Conservation (phyloP, 106 monocot species). For the Dactylorhiza incarnata region DNA sequence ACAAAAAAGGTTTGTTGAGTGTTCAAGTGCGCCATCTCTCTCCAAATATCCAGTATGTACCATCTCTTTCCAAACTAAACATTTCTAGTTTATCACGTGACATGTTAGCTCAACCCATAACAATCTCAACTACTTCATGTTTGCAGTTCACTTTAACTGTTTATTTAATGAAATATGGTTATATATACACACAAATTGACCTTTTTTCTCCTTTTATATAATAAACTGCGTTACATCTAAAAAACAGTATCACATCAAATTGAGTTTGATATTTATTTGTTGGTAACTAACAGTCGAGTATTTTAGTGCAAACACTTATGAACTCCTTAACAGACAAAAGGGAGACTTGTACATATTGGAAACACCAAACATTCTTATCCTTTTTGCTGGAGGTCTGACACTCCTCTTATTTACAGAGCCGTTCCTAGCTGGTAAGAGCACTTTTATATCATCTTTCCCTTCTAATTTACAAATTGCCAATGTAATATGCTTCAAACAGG, state of each 20-base stretch:
- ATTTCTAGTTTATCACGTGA: neutral
- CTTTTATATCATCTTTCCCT: neutral
- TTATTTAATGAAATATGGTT: neutral
- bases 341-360: conserved; percentile 77
- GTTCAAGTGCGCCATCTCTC: no score
- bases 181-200: neutral
- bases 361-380: conserved; percentile 90
- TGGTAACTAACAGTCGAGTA: neutral
- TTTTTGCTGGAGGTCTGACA: conserved; percentile 97
- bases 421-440: conserved; percentile 88
- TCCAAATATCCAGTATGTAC: no score
- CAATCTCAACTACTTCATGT: neutral
- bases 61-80: neutral
- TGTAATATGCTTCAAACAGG: no score
- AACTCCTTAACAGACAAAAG: conserved; percentile 55
- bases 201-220: neutral
- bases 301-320: neutral
- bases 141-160: neutral
- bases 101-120: neutral
- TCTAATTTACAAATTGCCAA: neutral
- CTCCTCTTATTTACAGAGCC: conserved; percentile 91
- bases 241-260: neutral
- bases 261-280: neutral
- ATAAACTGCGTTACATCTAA: neutral
- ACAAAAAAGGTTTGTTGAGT: no score